Base-by-base conservation (phyloP, 768 basidiomycete genomes). In the Xerocomus spinulosus region DNA sequence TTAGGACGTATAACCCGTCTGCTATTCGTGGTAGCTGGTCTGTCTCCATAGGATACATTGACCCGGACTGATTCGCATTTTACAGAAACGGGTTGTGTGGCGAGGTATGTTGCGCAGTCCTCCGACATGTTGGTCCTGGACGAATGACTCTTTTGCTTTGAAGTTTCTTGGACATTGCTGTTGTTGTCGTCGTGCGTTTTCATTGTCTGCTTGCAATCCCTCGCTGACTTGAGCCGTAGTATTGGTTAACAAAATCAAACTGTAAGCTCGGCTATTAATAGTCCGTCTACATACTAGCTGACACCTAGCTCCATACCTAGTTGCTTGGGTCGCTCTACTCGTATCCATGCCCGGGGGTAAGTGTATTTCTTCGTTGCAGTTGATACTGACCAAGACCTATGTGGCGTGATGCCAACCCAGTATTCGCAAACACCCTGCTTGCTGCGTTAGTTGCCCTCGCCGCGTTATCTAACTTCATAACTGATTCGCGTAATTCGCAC, bases 331-430 rank as follows among this genome's bases (percentile, higher is more conserved):
- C n/a, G 40, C 46, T 20, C 25, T 61, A 5, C 10, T 58, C 15
- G 44, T 49, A 5, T n/a, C 20, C 29, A 55, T 52, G 52, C 59
- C 59, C 7, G 59, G 59, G 43, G 56, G 59, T 46, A 35, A 46
- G 55, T 26, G 18, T 24, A n/a, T 14, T 8, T n/a, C n/a, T n/a
- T n/a, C n/a, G n/a, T n/a, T n/a, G n/a, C n/a, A n/a, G n/a, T n/a
- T n/a, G n/a, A n/a, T n/a, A n/a, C n/a, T n/a, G n/a, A n/a, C n/a
- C n/a, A n/a, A n/a, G n/a, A n/a, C n/a, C n/a, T n/a, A n/a, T n/a
- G n/a, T n/a, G n/a, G n/a, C n/a, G n/a, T n/a, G n/a, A n/a, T n/a
- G n/a, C n/a, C n/a, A n/a, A n/a, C n/a, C n/a, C n/a, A n/a, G n/a
- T n/a, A n/a, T n/a, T n/a, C n/a, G n/a, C n/a, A n/a, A n/a, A n/a